phyloP scores from a whole-genome alignment of 169 alveolate genomes.

The Neospora caninum region DNA sequence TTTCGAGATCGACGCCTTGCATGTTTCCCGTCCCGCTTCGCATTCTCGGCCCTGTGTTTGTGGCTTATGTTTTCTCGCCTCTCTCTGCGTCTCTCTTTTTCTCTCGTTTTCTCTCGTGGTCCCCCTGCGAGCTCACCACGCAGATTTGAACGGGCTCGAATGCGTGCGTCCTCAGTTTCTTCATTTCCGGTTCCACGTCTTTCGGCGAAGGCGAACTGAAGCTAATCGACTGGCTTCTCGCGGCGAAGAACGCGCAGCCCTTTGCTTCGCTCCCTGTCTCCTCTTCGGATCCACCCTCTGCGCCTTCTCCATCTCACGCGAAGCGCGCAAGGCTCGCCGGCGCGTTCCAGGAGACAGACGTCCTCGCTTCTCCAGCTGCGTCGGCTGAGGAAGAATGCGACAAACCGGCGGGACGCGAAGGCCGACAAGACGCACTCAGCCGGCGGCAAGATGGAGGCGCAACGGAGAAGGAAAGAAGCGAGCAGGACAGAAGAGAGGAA shows the following conservation, averaged over 20 bases:
- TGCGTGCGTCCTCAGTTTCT: slow-evolving; percentile 51
- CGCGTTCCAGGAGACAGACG: too few relatives aligned
- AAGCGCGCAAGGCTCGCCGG: too few relatives aligned
- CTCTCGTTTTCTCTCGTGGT: too few relatives aligned
- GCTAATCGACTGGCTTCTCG: slow-evolving; percentile 73
- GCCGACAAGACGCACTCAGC: background rate
- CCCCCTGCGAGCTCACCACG: too few relatives aligned
- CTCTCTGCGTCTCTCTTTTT: too few relatives aligned
- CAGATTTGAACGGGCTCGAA: too few relatives aligned
- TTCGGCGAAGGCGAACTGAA: slow-evolving; percentile 78
- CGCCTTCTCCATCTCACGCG: background rate
- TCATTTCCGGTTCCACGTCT: slow-evolving; percentile 69
- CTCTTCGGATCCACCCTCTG: too few relatives aligned
- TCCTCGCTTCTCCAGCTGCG: background rate
- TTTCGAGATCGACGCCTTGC: too few relatives aligned
- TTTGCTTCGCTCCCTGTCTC: background rate
- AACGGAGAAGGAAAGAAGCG: background rate
- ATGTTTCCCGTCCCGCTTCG: too few relatives aligned
- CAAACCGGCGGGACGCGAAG: too few relatives aligned
- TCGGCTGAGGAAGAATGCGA: background rate
- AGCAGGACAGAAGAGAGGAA: slow-evolving; percentile 2
- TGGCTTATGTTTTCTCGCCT: too few relatives aligned
- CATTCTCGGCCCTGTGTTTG: too few relatives aligned
- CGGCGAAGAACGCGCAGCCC: background rate
- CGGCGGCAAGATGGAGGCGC: background rate